Base-by-base conservation (phyloP, 495 filamentous ascomycete genomes). In the Articulospora tetracladia region DNA sequence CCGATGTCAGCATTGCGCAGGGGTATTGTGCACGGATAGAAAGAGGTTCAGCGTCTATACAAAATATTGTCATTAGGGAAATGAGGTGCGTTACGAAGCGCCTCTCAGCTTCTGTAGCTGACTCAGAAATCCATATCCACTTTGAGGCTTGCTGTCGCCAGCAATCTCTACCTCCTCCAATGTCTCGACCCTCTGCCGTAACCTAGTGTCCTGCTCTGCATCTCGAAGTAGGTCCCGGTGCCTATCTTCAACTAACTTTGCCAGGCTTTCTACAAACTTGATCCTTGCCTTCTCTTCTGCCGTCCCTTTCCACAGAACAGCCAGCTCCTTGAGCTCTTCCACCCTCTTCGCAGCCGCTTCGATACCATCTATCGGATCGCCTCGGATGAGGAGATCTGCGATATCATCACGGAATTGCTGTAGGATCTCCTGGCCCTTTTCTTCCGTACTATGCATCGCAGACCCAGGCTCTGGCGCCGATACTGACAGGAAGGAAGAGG, bases 231-330 rank as follows among this genome's bases (percentile, higher is more conserved):
- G 69, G 52, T 88, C 85, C 68, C 80, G 68, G 36, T 79, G 79
- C 60, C 79, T 75, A 56, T 83, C 80, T 65, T 82, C 80, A 15
- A 83, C 80, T 74, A 80, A 75, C 77, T 80, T 78, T 36, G 83
- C 84, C 58, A 98, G 68, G 53, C 82, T 79, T 59, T 97, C 92
- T 51, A 98, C 86, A 68, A 97, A 91, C 57, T 83, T 87, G 12
- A 75, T 73, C 61, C 95, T 78, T 26, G 91, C 92, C 69, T 88
- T 93, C 64, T 96, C 94, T 78, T 98, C 94, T 0, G 89, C 88
- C 19, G 95, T 96, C 0, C 92, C 92, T 67, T 90, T 92, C 90
- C 95, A 98, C n/a, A 98, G 85, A 13, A 72, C 71, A 15, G 82
- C 81, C 63, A 96, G 75, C 48, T 83, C 79, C 60, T 89, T 84